Base-by-base conservation (phyloP, 2,329 filamentous ascomycete species). In the Parastagonospora nodorum region DNA sequence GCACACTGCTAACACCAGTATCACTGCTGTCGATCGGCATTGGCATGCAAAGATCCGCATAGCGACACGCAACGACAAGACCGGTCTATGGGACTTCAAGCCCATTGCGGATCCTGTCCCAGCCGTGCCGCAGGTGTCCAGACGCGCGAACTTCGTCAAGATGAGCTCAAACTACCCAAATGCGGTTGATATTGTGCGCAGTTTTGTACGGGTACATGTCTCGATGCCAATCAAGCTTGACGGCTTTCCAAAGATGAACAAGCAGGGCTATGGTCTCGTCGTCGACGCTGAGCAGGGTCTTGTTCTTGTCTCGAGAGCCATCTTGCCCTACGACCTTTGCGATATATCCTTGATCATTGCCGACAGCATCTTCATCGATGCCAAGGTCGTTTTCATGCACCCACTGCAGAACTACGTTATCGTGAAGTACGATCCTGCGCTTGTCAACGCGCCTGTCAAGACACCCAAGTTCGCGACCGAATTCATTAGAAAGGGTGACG, bases 381-480 rank as follows among this genome's bases (percentile, higher is more conserved):
- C 89, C 63, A 96, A 95, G 75, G 89, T 99, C 4, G 84, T 97
- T 11, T 99, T 99, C 79, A 80, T 99, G 72, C 94, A 99, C 69
- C 94, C 94, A 11, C 80, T 99, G 46, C 94, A 97, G 72, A 99
- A 99, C 74, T 99, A 97, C 74, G 90, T 89, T 60, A 89, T 99
- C 65, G 85, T 99, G 64, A 88, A 96, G 76, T 99, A 99, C 72
- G 93, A 99, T 70, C 90, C 94, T 1, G 86, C 84, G 33, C 83
- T 99, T 14, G 95, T 97, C n/a, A 86, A 96, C 67, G 94, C 93
- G 2, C 92, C 94, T 0, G 92, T 99, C 10, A 85, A 92, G 78
- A 93, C 89, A 58, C 94, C 95, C 4, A 89, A 85, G 64, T 82
- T 99, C 42, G 91, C 91, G 66, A 86, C 81, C 5, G 85, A 90